These are phyloP conservation scores for Cucumis melo DNA, from an alignment of 306 rosid genomes.

Conservation along the genomic window DNA sequence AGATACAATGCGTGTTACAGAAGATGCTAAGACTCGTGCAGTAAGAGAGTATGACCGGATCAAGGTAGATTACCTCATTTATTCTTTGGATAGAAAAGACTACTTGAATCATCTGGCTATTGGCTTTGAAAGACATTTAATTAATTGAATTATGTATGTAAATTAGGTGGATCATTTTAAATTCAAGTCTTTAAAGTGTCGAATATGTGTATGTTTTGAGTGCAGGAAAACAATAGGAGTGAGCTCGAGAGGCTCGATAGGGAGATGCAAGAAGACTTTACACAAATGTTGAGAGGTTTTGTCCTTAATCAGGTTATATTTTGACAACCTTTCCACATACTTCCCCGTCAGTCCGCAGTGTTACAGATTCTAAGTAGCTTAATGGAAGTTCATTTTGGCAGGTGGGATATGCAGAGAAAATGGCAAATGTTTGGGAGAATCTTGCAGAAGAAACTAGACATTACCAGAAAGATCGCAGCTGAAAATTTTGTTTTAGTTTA, in stretches of 20 bases:
- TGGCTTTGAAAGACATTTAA: background rate
- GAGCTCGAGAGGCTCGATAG: constrained; percentile 83
- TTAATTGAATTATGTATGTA: background rate
- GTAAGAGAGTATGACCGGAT: constrained; percentile 78
- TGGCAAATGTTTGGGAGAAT: constrained; percentile 78
- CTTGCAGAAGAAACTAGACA: constrained; percentile 69
- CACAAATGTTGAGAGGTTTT: constrained; percentile 82
- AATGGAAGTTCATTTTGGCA: constrained; percentile 8
- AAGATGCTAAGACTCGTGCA: constrained; percentile 78
- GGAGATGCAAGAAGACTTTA: constrained; percentile 69
- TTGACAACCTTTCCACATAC: background rate
- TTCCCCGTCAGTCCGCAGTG: background rate
- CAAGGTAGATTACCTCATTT: constrained; percentile 33
- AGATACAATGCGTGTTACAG: constrained; percentile 62
- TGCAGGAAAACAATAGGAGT: constrained; percentile 82
- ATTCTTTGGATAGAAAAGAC: background rate
- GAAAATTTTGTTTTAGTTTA: constrained; percentile 14
- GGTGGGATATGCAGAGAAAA: constrained; percentile 97
- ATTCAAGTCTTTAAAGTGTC: background rate
- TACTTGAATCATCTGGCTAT: background rate
- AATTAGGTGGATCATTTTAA: background rate
- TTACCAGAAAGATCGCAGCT: constrained; percentile 41
- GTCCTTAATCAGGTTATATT: constrained; percentile 75
- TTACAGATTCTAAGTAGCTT: background rate
- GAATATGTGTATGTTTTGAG: constrained; percentile 8